A percentile compares a stretch with the other conserved stretches of the same genome.
Evolutionary conservation across 1,284 basidiomycete species (phyloP).

Genomic region (Ceratobasidium sp.): DNA sequence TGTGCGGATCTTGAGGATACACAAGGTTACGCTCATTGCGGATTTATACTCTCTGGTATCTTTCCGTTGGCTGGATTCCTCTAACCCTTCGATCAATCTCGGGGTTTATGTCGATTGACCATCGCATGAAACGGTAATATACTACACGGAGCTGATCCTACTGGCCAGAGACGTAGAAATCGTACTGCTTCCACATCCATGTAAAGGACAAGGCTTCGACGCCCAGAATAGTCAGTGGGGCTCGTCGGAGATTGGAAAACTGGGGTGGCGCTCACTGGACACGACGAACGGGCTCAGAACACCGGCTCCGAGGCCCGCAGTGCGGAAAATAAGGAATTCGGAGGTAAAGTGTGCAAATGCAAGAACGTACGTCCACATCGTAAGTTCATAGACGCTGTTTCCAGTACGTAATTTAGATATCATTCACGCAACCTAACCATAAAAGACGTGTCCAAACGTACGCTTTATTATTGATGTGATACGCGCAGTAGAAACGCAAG

Average conservation of each 20-base stretch:
- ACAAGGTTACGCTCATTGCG: not conserved
- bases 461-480: conserved; percentile 81
- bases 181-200: conserved; percentile 84
- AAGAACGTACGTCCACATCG: conserved; percentile 85
- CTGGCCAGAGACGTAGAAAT: conserved; percentile 58
- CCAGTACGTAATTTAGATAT: conserved; percentile 34
- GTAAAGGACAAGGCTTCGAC: conserved; percentile 67
- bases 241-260: conserved; percentile 43
- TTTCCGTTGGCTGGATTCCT: not conserved
- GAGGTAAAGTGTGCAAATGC: conserved; percentile 89
- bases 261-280: conserved; percentile 70
- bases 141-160: not conserved
- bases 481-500: conserved; percentile 83
- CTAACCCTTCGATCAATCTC: not conserved
- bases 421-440: conserved; percentile 25
- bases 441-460: conserved; percentile 55
- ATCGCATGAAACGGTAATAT: not conserved
- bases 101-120: conserved; percentile 1
- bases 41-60: not conserved
- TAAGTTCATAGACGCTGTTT: conserved; percentile 85
- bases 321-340: conserved; percentile 84
- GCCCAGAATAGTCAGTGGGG: conserved; percentile 3
- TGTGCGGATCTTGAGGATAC: not conserved
- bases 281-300: conserved; percentile 83
- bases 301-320: conserved; percentile 69